These are phyloP conservation scores for Candida cerambycidarum DNA, from an alignment of 805 yeast species.

Conservation along the genomic window DNA sequence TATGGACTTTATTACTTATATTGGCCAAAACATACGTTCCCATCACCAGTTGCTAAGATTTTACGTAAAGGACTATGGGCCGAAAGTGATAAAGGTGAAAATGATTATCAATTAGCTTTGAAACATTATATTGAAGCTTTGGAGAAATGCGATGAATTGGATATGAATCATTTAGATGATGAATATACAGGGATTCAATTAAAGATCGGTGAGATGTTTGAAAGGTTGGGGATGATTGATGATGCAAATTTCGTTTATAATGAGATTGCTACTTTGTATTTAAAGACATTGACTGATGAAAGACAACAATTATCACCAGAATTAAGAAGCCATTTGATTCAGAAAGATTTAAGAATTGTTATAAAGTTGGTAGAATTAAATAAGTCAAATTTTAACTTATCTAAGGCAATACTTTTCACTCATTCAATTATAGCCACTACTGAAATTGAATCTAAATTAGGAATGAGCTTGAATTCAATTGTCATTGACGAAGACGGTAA, in stretches of 20 bases:
- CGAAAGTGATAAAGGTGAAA: slow-evolving; percentile 66
- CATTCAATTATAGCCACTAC: slow-evolving; percentile 67
- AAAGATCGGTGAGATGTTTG: slow-evolving; percentile 85
- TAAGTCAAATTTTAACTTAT: slow-evolving; percentile 44
- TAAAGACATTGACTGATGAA: slow-evolving; percentile 46
- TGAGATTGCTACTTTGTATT: slow-evolving; percentile 61
- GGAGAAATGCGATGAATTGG: slow-evolving; percentile 54
- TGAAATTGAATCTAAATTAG: slow-evolving; percentile 51
- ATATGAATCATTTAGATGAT: slow-evolving; percentile 60
- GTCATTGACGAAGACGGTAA: slow-evolving; percentile 5
- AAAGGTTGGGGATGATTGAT: slow-evolving; percentile 56
- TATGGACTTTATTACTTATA: slow-evolving; percentile 38
- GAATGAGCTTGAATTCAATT: slow-evolving; percentile 12
- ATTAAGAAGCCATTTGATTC: slow-evolving; percentile 58
- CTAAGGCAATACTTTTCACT: slow-evolving; percentile 58
- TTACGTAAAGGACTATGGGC: slow-evolving; percentile 81
- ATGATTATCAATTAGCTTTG: slow-evolving; percentile 67
- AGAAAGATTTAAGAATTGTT: slow-evolving; percentile 68
- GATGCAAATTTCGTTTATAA: slow-evolving; percentile 69
- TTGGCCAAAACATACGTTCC: slow-evolving; percentile 72
- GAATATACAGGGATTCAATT: slow-evolving; percentile 90
- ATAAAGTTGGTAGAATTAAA: slow-evolving; percentile 65
- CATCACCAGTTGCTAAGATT: slow-evolving; percentile 65
- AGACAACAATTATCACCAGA: slow-evolving; percentile 10
- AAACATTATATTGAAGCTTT: slow-evolving; percentile 74